Percentiles rank a stretch among this genome's conserved stretches.
These are phyloP conservation scores for Leccinum subgranulosum DNA, from an alignment of 768 basidiomycete species.

Conservation along the genomic window DNA sequence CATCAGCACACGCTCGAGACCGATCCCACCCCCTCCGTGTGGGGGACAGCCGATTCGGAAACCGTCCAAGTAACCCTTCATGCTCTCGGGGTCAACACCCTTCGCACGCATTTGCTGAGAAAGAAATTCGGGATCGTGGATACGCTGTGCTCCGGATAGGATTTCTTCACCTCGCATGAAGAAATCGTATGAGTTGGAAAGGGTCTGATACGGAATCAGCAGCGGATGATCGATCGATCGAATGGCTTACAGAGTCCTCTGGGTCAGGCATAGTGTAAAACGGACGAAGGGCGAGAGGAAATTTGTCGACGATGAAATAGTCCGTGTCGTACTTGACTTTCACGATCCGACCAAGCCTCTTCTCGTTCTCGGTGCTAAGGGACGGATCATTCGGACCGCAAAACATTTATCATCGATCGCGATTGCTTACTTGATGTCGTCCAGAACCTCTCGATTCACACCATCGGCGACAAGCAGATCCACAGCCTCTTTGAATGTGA, in stretches of 20 bases:
- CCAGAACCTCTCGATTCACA: constrained; percentile 69
- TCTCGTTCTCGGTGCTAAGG: constrained; percentile 90
- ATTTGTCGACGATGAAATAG: constrained; percentile 99
- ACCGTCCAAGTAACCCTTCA: constrained; percentile 91
- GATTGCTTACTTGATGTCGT: constrained; percentile 79
- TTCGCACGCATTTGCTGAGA: constrained; percentile 80
- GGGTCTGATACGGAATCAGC: constrained; percentile 44
- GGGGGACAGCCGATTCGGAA: constrained; percentile 95
- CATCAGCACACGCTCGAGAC: constrained; percentile 94
- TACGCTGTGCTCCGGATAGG: constrained; percentile 95
- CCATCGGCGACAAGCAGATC: constrained; percentile 86
- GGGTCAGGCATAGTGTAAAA: constrained; percentile 99
- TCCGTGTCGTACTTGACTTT: constrained; percentile 95
- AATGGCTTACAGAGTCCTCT: constrained; percentile 66
- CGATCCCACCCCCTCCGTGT: constrained; percentile 96
- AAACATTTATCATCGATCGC: not conserved
- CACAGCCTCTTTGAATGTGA: constrained; percentile 86
- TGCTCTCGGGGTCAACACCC: constrained; percentile 87
- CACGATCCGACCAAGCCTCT: constrained; percentile 84
- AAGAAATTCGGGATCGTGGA: constrained; percentile 86
- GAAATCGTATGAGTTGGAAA: constrained; percentile 99
- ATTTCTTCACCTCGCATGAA: constrained; percentile 99
- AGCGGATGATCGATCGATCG: not conserved
- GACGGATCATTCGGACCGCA: constrained; percentile 1
- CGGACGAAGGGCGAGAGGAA: constrained; percentile 91